Evolutionary conservation across 2,329 filamentous ascomycete species (phyloP), one percentile per base, ranked within the genome.

Genomic region (Fusarium siculi): DNA sequence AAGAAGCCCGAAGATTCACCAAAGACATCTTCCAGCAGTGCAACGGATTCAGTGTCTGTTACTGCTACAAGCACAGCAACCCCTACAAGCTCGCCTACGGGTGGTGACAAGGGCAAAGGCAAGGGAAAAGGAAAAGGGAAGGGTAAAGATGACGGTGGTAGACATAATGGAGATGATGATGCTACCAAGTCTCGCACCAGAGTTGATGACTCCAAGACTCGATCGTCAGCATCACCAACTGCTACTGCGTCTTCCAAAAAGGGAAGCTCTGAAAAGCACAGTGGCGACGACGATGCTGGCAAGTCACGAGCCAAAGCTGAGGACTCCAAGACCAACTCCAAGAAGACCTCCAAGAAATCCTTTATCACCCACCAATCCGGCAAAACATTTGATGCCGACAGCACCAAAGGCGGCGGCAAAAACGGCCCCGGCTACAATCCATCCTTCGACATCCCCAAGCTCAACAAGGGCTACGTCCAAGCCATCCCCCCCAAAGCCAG

Each of bases 391-490:
- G 50, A 70, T 16, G 18, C 52, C 3, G 43, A 64, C 25, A 69
- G 59, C 36, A 15, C 44, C 19, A 64, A 53, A 14, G 66, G 66
- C 7, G 66, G 66, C 14, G 66, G 66, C 30, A 69, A 70, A 42
- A 69, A 21, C 9, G 46, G 40, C 14, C 58, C 40, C 1, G 66
- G 66, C 6, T 65, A 53, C 40, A 34, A 15, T 15, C 19, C 36
- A 0, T 21, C 37, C 8, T 57, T 64, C 9, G 40, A 47, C 9
- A 11, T 30, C 10, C 65, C 66, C 40, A 69, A 69, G 28, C 46
- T 70, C 2, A 65, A 69, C 65, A 37, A 40, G 8, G 66, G 52
- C 28, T 70, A 58, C 21, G 21, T 58, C 30, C 66, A 70, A 43
- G 40, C 66, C 14, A 32, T 69, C 1, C 66, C 66, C 1, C 66